Base-by-base conservation (phyloP, 2,329 filamentous ascomycete genomes). In the Penicillium fuscoglaucum region DNA sequence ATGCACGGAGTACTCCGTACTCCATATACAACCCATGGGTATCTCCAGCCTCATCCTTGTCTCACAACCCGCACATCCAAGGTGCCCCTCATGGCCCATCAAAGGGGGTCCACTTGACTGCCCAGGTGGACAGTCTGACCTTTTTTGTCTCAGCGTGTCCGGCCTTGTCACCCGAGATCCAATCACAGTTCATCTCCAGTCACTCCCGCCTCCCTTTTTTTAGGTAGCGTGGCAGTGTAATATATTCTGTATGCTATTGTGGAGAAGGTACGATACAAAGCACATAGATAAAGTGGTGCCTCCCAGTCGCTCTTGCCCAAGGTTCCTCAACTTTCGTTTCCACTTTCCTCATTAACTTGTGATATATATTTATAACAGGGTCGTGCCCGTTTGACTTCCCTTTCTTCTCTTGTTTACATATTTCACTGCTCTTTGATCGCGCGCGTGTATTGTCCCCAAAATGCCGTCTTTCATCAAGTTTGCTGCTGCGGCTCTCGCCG, bases 391-490 rank as follows among this genome's bases (percentile, higher is more conserved):
- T 40, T 35, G 12, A 17, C n/a, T 44, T 39, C 41, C 49, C 43
- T 50, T 37, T 50, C 40, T 57, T 51, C 49, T 47, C 37, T 29
- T 45, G 31, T 52, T 31, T 50, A 19, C 33, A 15, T 35, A 19
- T 19, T 37, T 6, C 29, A 31, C 40, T 37, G 19, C 21, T 26
- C 31, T 35, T 37, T 37, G 51, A 28, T 40, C n/a, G n/a, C n/a
- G 35, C 19, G 41, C 19, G 26, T 51, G 26, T 51, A 40, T 31
- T n/a, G 24, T 45, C 39, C 35, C 19, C 40, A 68, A 40, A 39
- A 75, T 76, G 73, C 62, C 64, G 33, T 68, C 69, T 33, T 58
- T 72, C 52, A 55, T 70, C 63, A 72, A 71, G 61, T 68, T 69
- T 45, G 68, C 67, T 44, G 60, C 68, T 19, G 69, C 62, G 52